phyloP scores from a whole-genome alignment of 306 rosid genomes.

The Acacia confusa region DNA sequence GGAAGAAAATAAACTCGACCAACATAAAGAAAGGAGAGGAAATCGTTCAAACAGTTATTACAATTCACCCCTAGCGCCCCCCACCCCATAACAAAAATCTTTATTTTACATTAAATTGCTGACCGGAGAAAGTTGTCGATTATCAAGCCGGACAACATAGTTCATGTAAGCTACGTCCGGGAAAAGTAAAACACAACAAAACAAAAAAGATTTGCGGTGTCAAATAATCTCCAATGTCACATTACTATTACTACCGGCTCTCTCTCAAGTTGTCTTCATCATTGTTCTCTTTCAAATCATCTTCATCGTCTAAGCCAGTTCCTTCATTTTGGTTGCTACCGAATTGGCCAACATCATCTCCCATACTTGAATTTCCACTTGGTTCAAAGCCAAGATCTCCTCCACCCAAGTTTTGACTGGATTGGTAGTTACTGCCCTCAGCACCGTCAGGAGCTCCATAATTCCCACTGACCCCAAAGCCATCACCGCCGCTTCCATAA shows the following conservation, averaged over 20 bases:
- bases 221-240: background rate
- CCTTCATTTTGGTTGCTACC: slow-evolving; percentile 31
- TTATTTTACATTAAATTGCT: slow-evolving; percentile 34
- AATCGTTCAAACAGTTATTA: slow-evolving; percentile 3
- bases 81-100: background rate
- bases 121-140: slow-evolving; percentile 29
- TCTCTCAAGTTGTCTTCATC: slow-evolving; percentile 35
- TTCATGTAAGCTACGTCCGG: slow-evolving; percentile 11
- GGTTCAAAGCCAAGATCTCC: slow-evolving; percentile 31
- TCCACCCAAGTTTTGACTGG: slow-evolving; percentile 21
- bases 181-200: slow-evolving; percentile 3
- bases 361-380: slow-evolving; percentile 12
- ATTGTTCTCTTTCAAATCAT: slow-evolving; percentile 27
- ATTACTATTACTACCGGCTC: slow-evolving; percentile 21
- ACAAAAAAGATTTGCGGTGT: slow-evolving; percentile 2
- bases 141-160: slow-evolving; percentile 31
- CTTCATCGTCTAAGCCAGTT: slow-evolving; percentile 25
- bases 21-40: background rate
- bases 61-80: slow-evolving; percentile 5
- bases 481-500: slow-evolving; percentile 18
- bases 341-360: slow-evolving; percentile 29
- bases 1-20: background rate
- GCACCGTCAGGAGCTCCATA: slow-evolving; percentile 3
- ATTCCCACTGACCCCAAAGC: slow-evolving; percentile 5
- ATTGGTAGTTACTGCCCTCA: slow-evolving; percentile 25